These are phyloP conservation scores for Salix suchowensis DNA, from an alignment of 345 rosid species.

Conservation along the genomic window DNA sequence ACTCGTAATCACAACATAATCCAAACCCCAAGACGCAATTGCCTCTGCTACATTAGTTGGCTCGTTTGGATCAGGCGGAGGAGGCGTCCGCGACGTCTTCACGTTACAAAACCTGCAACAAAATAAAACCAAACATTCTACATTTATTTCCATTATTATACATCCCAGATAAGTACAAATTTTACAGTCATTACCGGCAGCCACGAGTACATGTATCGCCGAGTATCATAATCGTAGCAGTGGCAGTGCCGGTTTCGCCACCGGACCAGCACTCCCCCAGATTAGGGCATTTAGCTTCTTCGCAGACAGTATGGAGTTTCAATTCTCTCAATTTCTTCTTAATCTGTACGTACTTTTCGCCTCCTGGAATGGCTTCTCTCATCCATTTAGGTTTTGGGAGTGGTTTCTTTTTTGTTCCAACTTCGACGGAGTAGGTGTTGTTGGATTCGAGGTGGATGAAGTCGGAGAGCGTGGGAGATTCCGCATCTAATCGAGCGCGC, in stretches of 20 bases:
- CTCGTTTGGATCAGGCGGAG: slow-evolving; percentile 89
- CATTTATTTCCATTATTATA: neutral
- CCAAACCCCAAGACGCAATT: slow-evolving; percentile 94
- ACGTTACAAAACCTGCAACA: slow-evolving; percentile 77
- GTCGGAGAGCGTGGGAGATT: slow-evolving; percentile 61
- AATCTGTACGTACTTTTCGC: slow-evolving; percentile 93
- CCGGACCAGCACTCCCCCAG: slow-evolving; percentile 99
- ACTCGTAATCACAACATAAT: slow-evolving; percentile 87
- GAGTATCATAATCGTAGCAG: slow-evolving; percentile 91
- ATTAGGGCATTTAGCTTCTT: slow-evolving; percentile 94
- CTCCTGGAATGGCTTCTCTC: slow-evolving; percentile 88
- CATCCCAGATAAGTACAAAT: neutral
- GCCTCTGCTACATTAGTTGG: slow-evolving; percentile 93
- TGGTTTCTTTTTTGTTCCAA: slow-evolving; percentile 91
- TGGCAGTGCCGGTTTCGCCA: slow-evolving; percentile 96
- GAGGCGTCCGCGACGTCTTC: slow-evolving; percentile 90
- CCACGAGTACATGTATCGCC: slow-evolving; percentile 98
- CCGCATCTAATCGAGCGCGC: slow-evolving; percentile 77
- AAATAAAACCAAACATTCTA: neutral
- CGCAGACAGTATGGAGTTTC: slow-evolving; percentile 96
- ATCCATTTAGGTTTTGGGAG: slow-evolving; percentile 98
- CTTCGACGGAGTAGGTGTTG: slow-evolving; percentile 74
- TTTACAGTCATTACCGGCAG: slow-evolving; percentile 50
- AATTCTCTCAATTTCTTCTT: slow-evolving; percentile 86
- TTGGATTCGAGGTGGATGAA: slow-evolving; percentile 44